Evolutionary conservation across 345 rosid species (phyloP), one percentile per base, ranked within the genome.

Genomic region (Toxicodendron radicans): DNA sequence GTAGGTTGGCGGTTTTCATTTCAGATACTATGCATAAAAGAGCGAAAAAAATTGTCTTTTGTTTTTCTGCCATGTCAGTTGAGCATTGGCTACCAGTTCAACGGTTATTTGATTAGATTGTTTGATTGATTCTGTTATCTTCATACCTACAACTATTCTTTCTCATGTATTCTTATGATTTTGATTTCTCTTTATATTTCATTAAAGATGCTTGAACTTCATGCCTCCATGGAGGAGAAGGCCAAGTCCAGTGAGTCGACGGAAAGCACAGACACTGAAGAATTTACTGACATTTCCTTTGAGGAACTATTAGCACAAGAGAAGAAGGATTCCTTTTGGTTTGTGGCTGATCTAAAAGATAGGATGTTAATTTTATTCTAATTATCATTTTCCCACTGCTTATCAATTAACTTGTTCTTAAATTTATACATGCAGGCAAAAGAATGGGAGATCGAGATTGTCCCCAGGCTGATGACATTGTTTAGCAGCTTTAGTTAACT

Each of bases 281-380:
- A 86, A 74, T 78, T 76, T 70, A 73, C 87, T 33, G 94, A 90
- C 71, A 94, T 94, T 43, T 94, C 97, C 60, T 92, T 94, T 57
- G 98, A 94, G 79, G 97, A 94, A 84, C 77, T 94, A 76, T 59
- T 94, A 81, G 98, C 92, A 61, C 92, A 87, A 73, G 98, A 94
- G 80, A 94, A 94, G 86, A 90, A 89, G 81, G 96, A 94, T 80
- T 81, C 90, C 6, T 94, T 90, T 79, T 94, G 98, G 98, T 94
- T 48, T 57, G 92, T 79, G 61, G 23, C 82, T 24, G 7, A 57
- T 76, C 79, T 56, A 23, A 30, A 65, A 18, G 7, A 4, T 24
- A 2, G 7, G 7, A 38, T 30, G 46, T 2, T n/a, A 58, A 8
- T 46, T 14, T 18, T 51, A 7, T 18, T 33, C 43, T 24, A 21